Evolutionary conservation across 2,329 filamentous ascomycete species (phyloP).

Genomic region (Nigrospora osmanthi): DNA sequence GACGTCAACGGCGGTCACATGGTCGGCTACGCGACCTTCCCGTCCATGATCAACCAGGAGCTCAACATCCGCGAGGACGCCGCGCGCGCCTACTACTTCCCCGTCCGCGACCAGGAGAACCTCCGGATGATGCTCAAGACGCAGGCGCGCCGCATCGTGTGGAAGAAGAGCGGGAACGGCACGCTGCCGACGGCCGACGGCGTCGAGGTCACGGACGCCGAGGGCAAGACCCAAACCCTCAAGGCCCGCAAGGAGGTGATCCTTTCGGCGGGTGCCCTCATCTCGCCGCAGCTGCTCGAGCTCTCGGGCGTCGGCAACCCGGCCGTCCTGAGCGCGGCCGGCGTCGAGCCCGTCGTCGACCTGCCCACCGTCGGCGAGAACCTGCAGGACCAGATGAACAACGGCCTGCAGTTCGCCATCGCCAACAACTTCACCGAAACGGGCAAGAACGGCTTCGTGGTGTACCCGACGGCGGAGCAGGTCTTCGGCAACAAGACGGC

Average conservation of each 20-base stretch:
- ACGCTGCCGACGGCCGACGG: conserved; percentile 12
- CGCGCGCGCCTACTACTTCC: conserved; percentile 37
- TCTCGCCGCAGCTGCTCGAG: conserved; percentile 12
- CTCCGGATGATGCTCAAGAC: conserved; percentile 33
- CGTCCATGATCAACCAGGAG: conserved; percentile 29
- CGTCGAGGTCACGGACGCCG: conserved; percentile 18
- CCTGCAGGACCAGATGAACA: conserved; percentile 27
- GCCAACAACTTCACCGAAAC: conserved; percentile 13
- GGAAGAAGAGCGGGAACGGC: conserved; percentile 11
- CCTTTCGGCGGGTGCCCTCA: conserved; percentile 22
- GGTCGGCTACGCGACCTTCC: conserved; percentile 32
- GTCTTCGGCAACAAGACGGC: conserved; percentile 1
- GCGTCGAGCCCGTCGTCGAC: conserved; percentile 23
- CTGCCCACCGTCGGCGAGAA: conserved; percentile 30
- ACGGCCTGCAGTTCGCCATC: conserved; percentile 20
- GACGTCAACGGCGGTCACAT: conserved; percentile 34
- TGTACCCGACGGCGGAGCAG: conserved; percentile 4
- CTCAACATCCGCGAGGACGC: conserved; percentile 33
- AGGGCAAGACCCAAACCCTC: conserved; percentile 8
- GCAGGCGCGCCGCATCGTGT: conserved; percentile 29
- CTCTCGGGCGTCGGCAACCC: conserved; percentile 19
- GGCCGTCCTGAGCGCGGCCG: conserved; percentile 24
- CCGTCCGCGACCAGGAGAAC: conserved; percentile 29
- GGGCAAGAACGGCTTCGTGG: conserved; percentile 4
- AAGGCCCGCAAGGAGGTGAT: conserved; percentile 22